Base-by-base conservation (phyloP, 148 eudicot species). In the Rhododendron molle region DNA sequence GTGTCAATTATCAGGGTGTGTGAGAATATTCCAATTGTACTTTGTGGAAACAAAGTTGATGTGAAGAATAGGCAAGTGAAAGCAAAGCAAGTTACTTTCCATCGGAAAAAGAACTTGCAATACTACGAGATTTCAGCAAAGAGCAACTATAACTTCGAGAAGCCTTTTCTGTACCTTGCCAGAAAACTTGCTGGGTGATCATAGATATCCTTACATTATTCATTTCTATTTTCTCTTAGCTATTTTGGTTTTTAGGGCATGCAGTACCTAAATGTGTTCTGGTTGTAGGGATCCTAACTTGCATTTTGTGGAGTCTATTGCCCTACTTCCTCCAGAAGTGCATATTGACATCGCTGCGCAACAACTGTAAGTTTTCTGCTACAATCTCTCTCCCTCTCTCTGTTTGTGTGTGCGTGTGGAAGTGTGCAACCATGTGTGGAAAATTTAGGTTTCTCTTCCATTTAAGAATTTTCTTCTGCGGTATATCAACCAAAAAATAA, bases 1-100 rank as follows among this genome's bases (percentile, higher is more conserved):
- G 67, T 76, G 67, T 32, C 50, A 47, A 20, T 58, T 83, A 4
- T 67, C 56, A 86, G 92, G 89, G 93, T 90, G 14, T 91, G 91
- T 69, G 93, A 91, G 85, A 90, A 91, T 80, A 91, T 91, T 43
- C 93, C 93, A 32, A 88, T 91, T 56, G 93, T 91, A 26, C 89
- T 91, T 13, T 89, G 93, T 80, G 93, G 93, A 54, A 91, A 91
- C 91, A 91, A 91, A 65, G 90, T 91, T 87, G 93, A 91, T 84
- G 91, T 91, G 74, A 91, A 89, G 90, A 89, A 91, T 88, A 85
- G 93, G 88, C 93, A 91, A 78, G 90, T 88, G 84, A 88, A 88
- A 88, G 90, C 90, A 38, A 91, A 91, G 77, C 90, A 91, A 82
- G 90, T 89, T 26, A 89, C 93, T 40, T 91, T 91, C 86, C 93